Percentiles rank a stretch among this genome's conserved stretches.
These are phyloP conservation scores for Pseudotulostoma volvatum DNA, from an alignment of 495 filamentous ascomycete genomes.

Conservation along the genomic window DNA sequence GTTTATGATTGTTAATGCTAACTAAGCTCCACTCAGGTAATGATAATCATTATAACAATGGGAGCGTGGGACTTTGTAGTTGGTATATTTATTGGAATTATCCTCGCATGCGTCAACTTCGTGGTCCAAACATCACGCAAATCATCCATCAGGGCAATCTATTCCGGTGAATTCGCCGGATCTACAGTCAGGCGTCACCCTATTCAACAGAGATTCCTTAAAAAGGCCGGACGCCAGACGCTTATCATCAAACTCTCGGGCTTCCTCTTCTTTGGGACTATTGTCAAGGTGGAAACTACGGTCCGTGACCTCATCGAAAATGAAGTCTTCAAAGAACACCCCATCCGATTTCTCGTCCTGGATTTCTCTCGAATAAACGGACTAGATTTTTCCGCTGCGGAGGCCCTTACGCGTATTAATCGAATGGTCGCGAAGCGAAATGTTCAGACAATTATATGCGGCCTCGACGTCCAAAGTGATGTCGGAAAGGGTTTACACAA, in stretches of 20 bases:
- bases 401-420: conserved; percentile 84
- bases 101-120: conserved; percentile 76
- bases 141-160: conserved; percentile 71
- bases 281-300: conserved; percentile 79
- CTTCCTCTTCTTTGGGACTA: conserved; percentile 92
- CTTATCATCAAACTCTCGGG: conserved; percentile 80
- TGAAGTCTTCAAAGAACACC: conserved; percentile 53
- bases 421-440: conserved; percentile 55
- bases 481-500: conserved; percentile 63
- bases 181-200: conserved; percentile 86
- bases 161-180: conserved; percentile 69
- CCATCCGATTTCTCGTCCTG: conserved; percentile 80
- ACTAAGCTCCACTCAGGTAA: conserved; percentile 44
- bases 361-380: conserved; percentile 83
- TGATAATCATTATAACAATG: conserved; percentile 91
- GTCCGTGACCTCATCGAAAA: conserved; percentile 69
- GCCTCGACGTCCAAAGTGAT: conserved; percentile 53
- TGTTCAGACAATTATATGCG: conserved; percentile 66
- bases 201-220: conserved; percentile 72
- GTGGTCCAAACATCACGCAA: conserved; percentile 83
- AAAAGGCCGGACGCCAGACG: conserved; percentile 71
- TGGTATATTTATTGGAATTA: conserved; percentile 81
- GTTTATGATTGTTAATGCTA: conserved; percentile 1
- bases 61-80: conserved; percentile 90
- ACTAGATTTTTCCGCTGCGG: conserved; percentile 86